phyloP scores from a whole-genome alignment of 768 basidiomycete species.

The Lentinula sp. region DNA sequence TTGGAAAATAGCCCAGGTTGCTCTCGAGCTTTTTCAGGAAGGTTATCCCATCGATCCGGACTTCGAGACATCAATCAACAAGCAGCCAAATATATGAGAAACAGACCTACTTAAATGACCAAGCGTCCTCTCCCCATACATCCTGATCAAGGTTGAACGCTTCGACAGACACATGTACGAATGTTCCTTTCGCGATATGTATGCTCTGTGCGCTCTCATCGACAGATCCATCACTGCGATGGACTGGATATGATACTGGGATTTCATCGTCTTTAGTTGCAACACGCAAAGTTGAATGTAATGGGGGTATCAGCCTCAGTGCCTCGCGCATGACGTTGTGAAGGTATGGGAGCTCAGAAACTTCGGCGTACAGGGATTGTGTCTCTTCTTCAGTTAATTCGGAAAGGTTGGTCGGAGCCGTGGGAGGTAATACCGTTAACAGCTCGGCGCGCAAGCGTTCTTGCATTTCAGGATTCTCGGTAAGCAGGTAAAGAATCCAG shows the following conservation, averaged over 20 bases:
- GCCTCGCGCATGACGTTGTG: constrained; percentile 74
- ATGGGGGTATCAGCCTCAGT: constrained; percentile 72
- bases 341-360: constrained; percentile 64
- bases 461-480: constrained; percentile 63
- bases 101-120: constrained; percentile 66
- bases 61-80: constrained; percentile 27
- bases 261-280: constrained; percentile 75
- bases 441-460: constrained; percentile 68
- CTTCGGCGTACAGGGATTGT: constrained; percentile 45
- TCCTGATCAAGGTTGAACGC: constrained; percentile 73
- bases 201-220: constrained; percentile 36
- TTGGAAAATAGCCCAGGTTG: constrained; percentile 70
- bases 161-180: constrained; percentile 75
- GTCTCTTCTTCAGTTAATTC: constrained; percentile 59
- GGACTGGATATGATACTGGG: constrained; percentile 63
- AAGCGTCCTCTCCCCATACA: constrained; percentile 78
- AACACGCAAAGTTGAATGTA: constrained; percentile 77
- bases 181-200: constrained; percentile 58
- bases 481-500: constrained; percentile 78
- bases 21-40: constrained; percentile 63
- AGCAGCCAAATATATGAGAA: neutral
- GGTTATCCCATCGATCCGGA: constrained; percentile 76
- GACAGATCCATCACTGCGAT: constrained; percentile 38
- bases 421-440: constrained; percentile 32
- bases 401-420: constrained; percentile 27